Conservation (phyloP, 2,329 filamentous ascomycete species). For the Paracoccidioides brasiliensis region DNA sequence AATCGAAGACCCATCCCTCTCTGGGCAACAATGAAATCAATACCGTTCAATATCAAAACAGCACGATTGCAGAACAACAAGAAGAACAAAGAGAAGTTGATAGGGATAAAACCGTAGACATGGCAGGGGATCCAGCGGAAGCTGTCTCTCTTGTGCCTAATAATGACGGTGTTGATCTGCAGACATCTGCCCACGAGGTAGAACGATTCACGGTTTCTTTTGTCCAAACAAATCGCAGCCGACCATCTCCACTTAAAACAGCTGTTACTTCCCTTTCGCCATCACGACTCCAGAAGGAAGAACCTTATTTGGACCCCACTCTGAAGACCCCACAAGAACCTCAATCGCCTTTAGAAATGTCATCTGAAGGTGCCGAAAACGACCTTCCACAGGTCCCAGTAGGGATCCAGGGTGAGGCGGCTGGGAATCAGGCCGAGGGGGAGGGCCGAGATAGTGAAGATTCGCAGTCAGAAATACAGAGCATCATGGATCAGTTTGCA, state of each 20-base stretch:
- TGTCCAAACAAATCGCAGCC: not conserved
- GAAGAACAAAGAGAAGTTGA: not conserved
- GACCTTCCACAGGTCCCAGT: slow-evolving; percentile 26
- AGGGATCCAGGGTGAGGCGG: slow-evolving; percentile 12
- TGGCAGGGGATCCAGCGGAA: not conserved
- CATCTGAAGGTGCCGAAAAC: slow-evolving; percentile 24
- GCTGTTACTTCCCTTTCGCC: slow-evolving; percentile 24
- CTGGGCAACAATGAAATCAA: not conserved
- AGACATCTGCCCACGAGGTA: not conserved
- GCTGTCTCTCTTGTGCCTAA: not conserved
- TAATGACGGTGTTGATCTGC: not conserved
- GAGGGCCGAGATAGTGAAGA: slow-evolving; percentile 51
- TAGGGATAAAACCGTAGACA: not conserved
- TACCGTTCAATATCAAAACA: not conserved
- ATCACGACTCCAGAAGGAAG: slow-evolving; percentile 39
- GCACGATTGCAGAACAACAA: slow-evolving; percentile 2
- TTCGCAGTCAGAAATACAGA: slow-evolving; percentile 79
- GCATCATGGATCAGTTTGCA: slow-evolving; percentile 93
- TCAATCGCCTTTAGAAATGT: slow-evolving; percentile 27
- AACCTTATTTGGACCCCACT: slow-evolving; percentile 39
- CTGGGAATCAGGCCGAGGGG: slow-evolving; percentile 34
- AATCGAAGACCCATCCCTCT: slow-evolving; percentile 10
- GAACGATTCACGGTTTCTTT: slow-evolving; percentile 6
- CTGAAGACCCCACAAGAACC: slow-evolving; percentile 33
- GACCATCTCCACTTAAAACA: slow-evolving; percentile 1